Evolutionary conservation across 2,329 filamentous ascomycete genomes (phyloP), one percentile per base, ranked within the genome.

Genomic region (Calonectria montana): DNA sequence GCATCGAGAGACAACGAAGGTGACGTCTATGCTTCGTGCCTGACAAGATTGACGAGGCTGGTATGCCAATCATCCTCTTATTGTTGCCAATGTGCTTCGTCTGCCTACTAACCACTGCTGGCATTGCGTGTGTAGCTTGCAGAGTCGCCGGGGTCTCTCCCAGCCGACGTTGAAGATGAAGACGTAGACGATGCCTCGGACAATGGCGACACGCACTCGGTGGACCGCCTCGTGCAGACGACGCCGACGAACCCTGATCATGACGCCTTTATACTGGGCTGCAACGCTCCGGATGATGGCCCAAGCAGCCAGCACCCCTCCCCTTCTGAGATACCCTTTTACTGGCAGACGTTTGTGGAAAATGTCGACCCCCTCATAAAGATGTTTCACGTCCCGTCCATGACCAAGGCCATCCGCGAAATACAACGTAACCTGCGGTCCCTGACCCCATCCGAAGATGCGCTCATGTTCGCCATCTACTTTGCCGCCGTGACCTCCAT

Each of bases 341-440:
- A 63, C 55, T 74, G 72, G 72, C 72, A 72, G 50, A 72, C 62
- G 7, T 74, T 72, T 45, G 57, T 74, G 18, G 72, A 74, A 39
- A 74, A 72, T 16, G 66, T 74, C 25, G 64, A 74, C 37, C 72
- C 66, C 31, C 55, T 74, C 25, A 59, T 74, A 29, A 74, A 72
- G 55, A 39, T 74, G 29, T 64, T 74, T 18, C 72, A 74, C 41
- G 45, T 74, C 13, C 72, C 72, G 27, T 29, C 57, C 4, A 67
- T 70, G 48, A 65, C 23, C 25, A 70, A 70, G 35, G 9, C 59
- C 12, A 69, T 74, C 12, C 43, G 72, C n/a, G 57, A 66, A 13
- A 71, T 73, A 8, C 65, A 73, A 41, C 53, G 65, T 12, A 65
- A 65, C 27, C 35, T 59, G 5, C 61, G 35, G 23, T 65, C 65